These are phyloP conservation scores for Tolypocladium nubicola DNA, from an alignment of 2,329 filamentous ascomycete genomes.

Conservation along the genomic window DNA sequence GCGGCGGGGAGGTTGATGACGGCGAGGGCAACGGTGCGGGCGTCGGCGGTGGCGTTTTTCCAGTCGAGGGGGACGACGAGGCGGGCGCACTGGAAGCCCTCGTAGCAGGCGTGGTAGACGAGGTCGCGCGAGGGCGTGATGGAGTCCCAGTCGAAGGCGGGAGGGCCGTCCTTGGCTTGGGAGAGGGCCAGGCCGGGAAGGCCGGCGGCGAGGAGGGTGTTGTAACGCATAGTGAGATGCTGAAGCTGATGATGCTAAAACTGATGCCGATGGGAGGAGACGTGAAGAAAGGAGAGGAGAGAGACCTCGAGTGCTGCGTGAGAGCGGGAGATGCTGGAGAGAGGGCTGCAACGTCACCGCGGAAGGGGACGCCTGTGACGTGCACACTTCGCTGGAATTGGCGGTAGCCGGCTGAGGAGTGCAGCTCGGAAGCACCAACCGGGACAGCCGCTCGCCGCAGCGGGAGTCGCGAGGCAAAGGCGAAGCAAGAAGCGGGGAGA, in stretches of 20 bases:
- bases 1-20: conserved; percentile 28
- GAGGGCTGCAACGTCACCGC: not conserved
- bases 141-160: conserved; percentile 23
- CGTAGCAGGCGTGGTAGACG: conserved; percentile 29
- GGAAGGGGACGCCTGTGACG: not conserved
- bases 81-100: conserved; percentile 26
- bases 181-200: not conserved
- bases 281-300: not conserved
- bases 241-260: not conserved
- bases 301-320: not conserved
- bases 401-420: too few species aligned
- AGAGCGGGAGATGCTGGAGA: not conserved
- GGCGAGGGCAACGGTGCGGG: conserved; percentile 24
- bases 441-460: too few species aligned
- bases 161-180: not conserved
- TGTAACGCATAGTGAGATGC: not conserved
- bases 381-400: too few species aligned
- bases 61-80: conserved; percentile 34
- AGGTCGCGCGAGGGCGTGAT: conserved; percentile 24
- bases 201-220: not conserved
- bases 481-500: too few species aligned
- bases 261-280: not conserved
- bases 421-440: too few species aligned
- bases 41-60: conserved; percentile 17
- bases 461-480: too few species aligned